Evolutionary conservation across 306 rosid species (phyloP), one percentile per base, ranked within the genome.

Genomic region (Fragaria iinumae): DNA sequence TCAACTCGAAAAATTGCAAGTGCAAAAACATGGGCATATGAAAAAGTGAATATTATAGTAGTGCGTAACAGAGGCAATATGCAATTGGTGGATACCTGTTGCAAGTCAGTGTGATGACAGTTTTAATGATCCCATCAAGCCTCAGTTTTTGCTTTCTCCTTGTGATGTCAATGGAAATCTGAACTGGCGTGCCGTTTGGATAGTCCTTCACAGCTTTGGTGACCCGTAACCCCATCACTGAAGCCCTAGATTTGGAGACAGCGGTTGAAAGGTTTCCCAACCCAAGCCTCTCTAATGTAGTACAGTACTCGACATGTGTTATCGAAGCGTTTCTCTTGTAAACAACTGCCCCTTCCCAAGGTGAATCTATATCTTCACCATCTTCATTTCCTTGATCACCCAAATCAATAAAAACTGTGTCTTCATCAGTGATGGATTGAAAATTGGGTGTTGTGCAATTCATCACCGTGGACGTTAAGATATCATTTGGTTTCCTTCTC

Each of bases 251-350:
- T 84, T 90, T 95, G 1, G 96, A 89, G 27, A 88, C 76, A 68
- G 87, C 89, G 56, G 90, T 86, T 6, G 98, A 92, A 80, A 90
- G 88, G 4, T 67, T 82, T 77, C 85, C 96, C 34, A 95, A 79
- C 38, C 96, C 98, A 77, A 94, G 87, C 72, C 97, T 90, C 90
- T 94, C 98, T 80, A 94, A 87, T 77, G 98, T 92, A 59, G 97
- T 92, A 86, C 98, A 94, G 57, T 90, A 94, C 75, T 94, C 98
- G 64, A 90, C 29, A 71, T 94, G 98, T 32, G 85, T 73, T 73
- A 81, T 63, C 1, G 90, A 84, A 0, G 96, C 48, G 41, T 86
- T 90, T 79, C 97, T 88, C 89, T 89, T 90, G 88, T 90, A 94
- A 60, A 88, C 74, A 74, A 94, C 81, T 3, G 97, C 95, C 73